Conservation (phyloP, 371 early-diverging fungal species). For the Funneliformis caledonium region DNA sequence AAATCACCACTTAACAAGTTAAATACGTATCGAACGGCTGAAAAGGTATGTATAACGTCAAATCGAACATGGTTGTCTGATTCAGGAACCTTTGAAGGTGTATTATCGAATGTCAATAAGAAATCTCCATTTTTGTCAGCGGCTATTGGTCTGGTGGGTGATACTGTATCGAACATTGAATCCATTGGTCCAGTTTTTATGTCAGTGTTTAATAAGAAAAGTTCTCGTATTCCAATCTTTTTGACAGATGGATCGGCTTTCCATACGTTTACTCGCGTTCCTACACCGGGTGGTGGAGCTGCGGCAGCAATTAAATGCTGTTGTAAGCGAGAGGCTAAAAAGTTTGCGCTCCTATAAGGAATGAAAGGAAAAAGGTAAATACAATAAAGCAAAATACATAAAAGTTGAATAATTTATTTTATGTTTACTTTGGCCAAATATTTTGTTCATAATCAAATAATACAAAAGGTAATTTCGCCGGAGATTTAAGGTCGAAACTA, state of each 20-base stretch:
- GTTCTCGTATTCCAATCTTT: not conserved
- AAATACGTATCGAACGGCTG: not conserved
- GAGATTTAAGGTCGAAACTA: not conserved
- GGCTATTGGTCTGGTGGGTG: not conserved
- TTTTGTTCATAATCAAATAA: slow-evolving; percentile 23
- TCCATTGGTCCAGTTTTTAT: not conserved
- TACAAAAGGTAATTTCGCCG: not conserved
- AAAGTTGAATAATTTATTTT: not conserved
- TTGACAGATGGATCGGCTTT: slow-evolving; percentile 24
- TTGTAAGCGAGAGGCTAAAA: slow-evolving; percentile 16
- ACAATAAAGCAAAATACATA: not conserved
- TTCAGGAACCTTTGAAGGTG: not conserved
- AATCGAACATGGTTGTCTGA: not conserved
- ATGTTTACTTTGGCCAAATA: slow-evolving; percentile 14
- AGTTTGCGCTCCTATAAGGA: not conserved
- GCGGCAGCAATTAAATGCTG: not conserved
- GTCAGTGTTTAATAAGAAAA: not conserved
- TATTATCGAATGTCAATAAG: slow-evolving; percentile 2
- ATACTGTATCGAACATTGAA: not conserved
- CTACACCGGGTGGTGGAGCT: not conserved
- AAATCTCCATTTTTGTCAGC: slow-evolving; percentile 16
- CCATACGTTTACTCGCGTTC: not conserved
- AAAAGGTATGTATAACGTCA: slow-evolving; percentile 12
- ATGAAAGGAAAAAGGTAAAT: not conserved
- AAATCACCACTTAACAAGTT: not conserved